A percentile compares a stretch with the other conserved stretches of the same genome.
Evolutionary conservation across 2,329 filamentous ascomycete genomes (phyloP).

Genomic region (Aspergillus puulaauensis): DNA sequence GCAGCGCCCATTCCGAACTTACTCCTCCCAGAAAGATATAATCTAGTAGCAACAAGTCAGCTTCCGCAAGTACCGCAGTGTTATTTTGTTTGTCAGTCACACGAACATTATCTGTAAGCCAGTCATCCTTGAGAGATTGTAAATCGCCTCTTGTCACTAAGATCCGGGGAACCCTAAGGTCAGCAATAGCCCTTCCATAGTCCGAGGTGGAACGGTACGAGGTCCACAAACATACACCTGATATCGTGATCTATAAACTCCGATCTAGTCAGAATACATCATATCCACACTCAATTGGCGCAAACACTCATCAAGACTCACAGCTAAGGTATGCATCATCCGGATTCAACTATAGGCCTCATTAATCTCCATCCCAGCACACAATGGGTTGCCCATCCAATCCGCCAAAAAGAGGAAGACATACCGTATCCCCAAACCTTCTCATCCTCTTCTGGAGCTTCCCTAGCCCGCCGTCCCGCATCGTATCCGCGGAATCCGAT

Average conservation of each 20-base stretch:
- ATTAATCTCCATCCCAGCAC: constrained; percentile 18
- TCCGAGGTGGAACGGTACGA: too few species aligned
- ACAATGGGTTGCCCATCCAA: neutral
- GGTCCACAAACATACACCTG: constrained; percentile 52
- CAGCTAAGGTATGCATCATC: constrained; percentile 71
- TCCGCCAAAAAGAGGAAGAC: constrained; percentile 13
- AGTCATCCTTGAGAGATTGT: constrained; percentile 84
- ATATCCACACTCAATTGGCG: neutral
- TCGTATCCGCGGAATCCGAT: constrained; percentile 6
- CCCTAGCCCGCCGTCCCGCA: constrained; percentile 27
- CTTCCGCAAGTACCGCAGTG: constrained; percentile 8
- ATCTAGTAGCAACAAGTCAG: constrained; percentile 55
- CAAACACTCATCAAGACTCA: constrained; percentile 45
- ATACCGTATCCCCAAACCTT: constrained; percentile 38
- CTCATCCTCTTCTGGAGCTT: constrained; percentile 39
- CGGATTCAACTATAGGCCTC: constrained; percentile 48
- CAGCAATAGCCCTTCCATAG: neutral
- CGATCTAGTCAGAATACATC: constrained; percentile 14
- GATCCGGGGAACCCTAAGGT: neutral
- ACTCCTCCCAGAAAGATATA: constrained; percentile 98
- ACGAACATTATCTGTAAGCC: constrained; percentile 91
- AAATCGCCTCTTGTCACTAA: constrained; percentile 86
- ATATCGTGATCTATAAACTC: constrained; percentile 59
- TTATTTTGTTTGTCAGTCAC: neutral
- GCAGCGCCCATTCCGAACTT: constrained; percentile 33